Conservation (phyloP, 192 early-diverging fungal species). For the Helicostylum pulchrum region DNA sequence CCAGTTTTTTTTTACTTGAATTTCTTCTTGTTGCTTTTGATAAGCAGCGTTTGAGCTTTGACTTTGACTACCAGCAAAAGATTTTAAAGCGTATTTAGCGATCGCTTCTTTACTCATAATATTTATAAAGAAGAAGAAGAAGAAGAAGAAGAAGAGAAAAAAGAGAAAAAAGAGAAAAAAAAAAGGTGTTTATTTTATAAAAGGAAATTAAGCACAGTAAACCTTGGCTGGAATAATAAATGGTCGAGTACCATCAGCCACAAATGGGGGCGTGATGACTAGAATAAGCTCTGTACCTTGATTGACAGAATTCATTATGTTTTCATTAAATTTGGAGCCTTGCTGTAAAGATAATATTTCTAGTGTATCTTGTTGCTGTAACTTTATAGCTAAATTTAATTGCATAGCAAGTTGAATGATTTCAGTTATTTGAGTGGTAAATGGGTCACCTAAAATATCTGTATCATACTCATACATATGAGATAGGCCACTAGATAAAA, state of each 20-base stretch:
- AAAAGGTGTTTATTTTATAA: too few species aligned
- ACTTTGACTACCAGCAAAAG: not conserved
- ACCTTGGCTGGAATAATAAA: constrained; percentile 32
- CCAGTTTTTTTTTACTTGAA: constrained; percentile 14
- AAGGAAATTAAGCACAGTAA: constrained; percentile 19
- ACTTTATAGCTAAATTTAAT: constrained; percentile 56
- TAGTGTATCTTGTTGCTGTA: constrained; percentile 63
- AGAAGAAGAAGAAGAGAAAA: too few species aligned
- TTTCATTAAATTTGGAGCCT: constrained; percentile 11
- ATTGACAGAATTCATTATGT: constrained; percentile 19
- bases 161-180: too few species aligned
- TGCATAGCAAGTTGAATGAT: constrained; percentile 60
- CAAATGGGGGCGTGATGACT: constrained; percentile 27
- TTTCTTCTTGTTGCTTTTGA: not conserved
- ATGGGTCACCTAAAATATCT: too few species aligned
- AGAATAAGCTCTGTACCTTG: constrained; percentile 14
- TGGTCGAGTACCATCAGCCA: constrained; percentile 24
- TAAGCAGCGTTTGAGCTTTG: too few species aligned
- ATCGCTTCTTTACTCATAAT: constrained; percentile 14
- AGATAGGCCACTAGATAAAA: not conserved
- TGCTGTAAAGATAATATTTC: constrained; percentile 35
- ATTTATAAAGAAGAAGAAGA: not conserved
- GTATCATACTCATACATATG: constrained; percentile 8
- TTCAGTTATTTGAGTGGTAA: constrained; percentile 21
- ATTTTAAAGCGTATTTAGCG: constrained; percentile 11